Conservation (phyloP, 1,284 basidiomycete species). For the Boletus mariae region DNA sequence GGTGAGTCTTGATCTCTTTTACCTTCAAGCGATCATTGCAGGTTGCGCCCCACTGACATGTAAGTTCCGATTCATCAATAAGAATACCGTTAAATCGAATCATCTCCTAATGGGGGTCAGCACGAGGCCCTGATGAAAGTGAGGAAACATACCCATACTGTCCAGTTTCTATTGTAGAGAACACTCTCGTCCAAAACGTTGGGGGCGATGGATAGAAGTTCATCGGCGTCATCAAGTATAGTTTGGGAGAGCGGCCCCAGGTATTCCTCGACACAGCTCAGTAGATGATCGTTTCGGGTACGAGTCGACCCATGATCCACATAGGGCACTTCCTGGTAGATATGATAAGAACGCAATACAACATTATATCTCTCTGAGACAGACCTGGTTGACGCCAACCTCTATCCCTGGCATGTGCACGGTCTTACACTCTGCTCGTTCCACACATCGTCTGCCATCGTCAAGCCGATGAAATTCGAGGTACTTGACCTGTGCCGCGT, state of each 20-base stretch:
- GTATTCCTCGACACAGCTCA: no score
- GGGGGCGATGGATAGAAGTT: background rate
- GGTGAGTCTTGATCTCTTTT: background rate
- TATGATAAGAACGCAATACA: background rate
- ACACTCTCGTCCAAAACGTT: background rate
- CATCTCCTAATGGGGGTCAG: background rate
- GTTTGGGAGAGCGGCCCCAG: background rate
- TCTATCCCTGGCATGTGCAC: background rate
- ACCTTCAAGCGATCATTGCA: background rate
- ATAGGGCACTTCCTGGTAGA: background rate
- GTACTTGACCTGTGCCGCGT: no score
- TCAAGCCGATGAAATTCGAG: background rate
- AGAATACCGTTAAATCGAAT: background rate
- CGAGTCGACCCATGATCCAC: no score
- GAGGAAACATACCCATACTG: background rate
- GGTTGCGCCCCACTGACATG: background rate
- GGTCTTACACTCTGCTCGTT: background rate
- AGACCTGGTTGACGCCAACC: background rate
- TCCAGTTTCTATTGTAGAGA: no score
- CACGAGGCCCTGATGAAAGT: no score
- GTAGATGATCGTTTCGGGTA: no score
- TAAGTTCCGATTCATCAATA: background rate
- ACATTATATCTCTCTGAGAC: background rate
- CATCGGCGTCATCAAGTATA: background rate
- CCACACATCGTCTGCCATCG: background rate